Base-by-base conservation (phyloP, 306 rosid species). In the Macrotyloma uniflorum region DNA sequence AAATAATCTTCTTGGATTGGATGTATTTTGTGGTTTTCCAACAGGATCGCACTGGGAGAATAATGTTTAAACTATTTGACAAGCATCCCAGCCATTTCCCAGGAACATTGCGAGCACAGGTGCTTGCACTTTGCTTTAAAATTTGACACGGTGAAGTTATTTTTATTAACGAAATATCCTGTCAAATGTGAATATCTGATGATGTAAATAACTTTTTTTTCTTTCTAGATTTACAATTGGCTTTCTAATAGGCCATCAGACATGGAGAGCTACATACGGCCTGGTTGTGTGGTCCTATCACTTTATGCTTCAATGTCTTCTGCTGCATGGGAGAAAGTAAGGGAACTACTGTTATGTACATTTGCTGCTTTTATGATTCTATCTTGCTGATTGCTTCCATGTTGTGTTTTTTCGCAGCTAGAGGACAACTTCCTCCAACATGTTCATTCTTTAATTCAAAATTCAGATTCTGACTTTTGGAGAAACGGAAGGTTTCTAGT, bases 231-330 rank as follows among this genome's bases (percentile, higher is more conserved):
- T 75, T 90, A 72, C 86, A 85, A 79, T 70, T 94, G 98, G 98
- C 97, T 94, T 71, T 90, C 97, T 53, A 90, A 83, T 71, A 85
- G 97, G 79, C 98, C 98, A 11, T 90, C 93, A 6, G 97, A 91
- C 78, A 90, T 94, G 91, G 97, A 94, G 85, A 94, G 98, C 86
- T 88, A 90, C 93, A 91, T 94, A 74, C 86, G 97, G 76, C 98
- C 98, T 20, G 98, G 98, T 26, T 94, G 98, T 58, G 98, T 94
- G 74, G 85, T 94, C 72, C 83, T 94, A 59, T 89, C 98, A 70
- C 54, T 91, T 81, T 94, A 94, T 85, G 87, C 82, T 62, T 70
- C 96, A 38, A 90, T 91, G 97, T 75, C 97, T 36, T 71, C 87
- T 49, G 74, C 85, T 85, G 86, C 96, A 8, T 94, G 98, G 98